These are phyloP conservation scores for Thalassiosira mediterranea DNA, from an alignment of 352 stramenopile species.

Conservation along the genomic window DNA sequence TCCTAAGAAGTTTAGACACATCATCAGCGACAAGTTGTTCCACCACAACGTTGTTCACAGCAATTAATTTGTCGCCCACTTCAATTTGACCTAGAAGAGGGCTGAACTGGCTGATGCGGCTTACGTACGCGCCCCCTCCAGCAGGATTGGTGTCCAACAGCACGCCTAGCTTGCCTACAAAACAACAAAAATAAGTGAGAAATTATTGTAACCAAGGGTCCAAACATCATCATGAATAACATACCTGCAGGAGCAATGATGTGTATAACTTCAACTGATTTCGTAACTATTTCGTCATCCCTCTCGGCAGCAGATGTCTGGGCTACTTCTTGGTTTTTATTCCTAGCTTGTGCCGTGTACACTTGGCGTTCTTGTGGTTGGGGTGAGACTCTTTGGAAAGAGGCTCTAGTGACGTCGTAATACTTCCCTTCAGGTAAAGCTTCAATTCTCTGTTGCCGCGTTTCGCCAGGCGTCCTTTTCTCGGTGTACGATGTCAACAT, in stretches of 20 bases:
- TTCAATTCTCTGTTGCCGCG: conserved; percentile 4
- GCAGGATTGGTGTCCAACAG: conserved; percentile 19
- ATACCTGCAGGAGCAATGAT: conserved; percentile 43
- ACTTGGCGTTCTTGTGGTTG: conserved; percentile 9
- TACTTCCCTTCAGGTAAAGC: conserved; percentile 10
- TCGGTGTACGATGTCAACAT: conserved; percentile 30
- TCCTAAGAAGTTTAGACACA: conserved; percentile 39
- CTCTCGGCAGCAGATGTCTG: not conserved
- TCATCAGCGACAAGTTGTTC: conserved; percentile 28
- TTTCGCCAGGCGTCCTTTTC: not conserved
- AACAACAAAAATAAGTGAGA: conserved; percentile 14
- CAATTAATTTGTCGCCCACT: conserved; percentile 38
- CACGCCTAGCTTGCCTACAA: conserved; percentile 45
- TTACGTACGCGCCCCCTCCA: conserved; percentile 26
- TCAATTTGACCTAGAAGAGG: conserved; percentile 28
- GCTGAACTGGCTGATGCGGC: conserved; percentile 22
- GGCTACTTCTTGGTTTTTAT: not conserved
- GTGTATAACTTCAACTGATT: conserved; percentile 19
- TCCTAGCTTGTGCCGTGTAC: no score
- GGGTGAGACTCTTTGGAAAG: conserved; percentile 28
- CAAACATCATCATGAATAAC: no score
- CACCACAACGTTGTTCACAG: conserved; percentile 44
- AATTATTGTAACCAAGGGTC: no score
- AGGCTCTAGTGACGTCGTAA: conserved; percentile 35
- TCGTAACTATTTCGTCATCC: not conserved